Percentiles rank a stretch among this genome's conserved stretches.
Conservation (phyloP, 2,329 filamentous ascomycete genomes). For the Myriosclerotinia duriaeana region DNA sequence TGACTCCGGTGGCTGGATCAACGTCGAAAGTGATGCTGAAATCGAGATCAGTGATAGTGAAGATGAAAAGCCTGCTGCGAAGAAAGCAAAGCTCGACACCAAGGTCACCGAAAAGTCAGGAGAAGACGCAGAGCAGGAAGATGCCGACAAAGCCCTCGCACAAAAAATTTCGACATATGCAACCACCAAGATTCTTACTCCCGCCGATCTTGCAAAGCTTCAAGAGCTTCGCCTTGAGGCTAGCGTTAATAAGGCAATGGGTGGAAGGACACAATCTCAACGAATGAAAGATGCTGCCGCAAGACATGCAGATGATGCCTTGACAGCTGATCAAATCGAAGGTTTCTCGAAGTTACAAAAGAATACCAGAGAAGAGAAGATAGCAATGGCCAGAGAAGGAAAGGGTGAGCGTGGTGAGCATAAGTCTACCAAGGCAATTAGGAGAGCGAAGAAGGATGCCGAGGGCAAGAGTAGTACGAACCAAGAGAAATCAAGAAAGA, state of each 20-base stretch:
- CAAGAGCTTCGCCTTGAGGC: conserved; percentile 79
- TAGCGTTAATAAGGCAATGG: conserved; percentile 63
- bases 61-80: conserved; percentile 66
- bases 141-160: conserved; percentile 41
- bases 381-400: conserved; percentile 79
- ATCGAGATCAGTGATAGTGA: conserved; percentile 73
- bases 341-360: conserved; percentile 79
- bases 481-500: conserved; percentile 92
- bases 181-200: conserved; percentile 91
- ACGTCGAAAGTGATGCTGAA: conserved; percentile 80
- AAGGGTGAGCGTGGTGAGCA: conserved; percentile 76
- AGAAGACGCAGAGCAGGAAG: conserved; percentile 47
- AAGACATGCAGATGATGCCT: conserved; percentile 78
- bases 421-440: conserved; percentile 79
- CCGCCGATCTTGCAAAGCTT: conserved; percentile 92
- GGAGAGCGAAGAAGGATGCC: conserved; percentile 81
- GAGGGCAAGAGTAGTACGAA: conserved; percentile 97
- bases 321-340: conserved; percentile 91
- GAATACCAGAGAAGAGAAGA: conserved; percentile 83
- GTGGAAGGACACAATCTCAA: conserved; percentile 46
- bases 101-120: conserved; percentile 40
- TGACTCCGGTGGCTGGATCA: conserved; percentile 88
- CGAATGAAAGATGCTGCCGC: conserved; percentile 45
- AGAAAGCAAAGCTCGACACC: conserved; percentile 57
- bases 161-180: conserved; percentile 69